Conservation (phyloP, 2,329 filamentous ascomycete species). For the Leptosphaerulina australis region DNA sequence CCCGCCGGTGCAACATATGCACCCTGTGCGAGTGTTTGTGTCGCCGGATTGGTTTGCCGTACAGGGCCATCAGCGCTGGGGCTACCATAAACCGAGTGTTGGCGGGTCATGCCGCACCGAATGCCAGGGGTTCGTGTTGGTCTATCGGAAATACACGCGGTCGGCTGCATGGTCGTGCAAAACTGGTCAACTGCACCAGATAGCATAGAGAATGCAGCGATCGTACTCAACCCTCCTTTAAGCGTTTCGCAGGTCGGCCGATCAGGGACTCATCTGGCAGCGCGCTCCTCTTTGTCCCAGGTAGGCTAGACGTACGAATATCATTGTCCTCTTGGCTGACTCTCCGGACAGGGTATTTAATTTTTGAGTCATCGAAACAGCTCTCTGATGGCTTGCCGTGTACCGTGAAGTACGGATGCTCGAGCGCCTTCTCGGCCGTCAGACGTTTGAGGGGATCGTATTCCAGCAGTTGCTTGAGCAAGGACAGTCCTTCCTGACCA, state of each 20-base stretch:
- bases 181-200: background rate
- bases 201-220: background rate
- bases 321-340: slow-evolving; percentile 97
- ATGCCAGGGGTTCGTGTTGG: background rate
- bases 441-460: slow-evolving; percentile 91
- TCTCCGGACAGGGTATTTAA: slow-evolving; percentile 85
- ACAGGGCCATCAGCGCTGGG: background rate
- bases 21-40: background rate
- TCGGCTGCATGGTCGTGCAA: slow-evolving; percentile 5
- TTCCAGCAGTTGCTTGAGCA: slow-evolving; percentile 82
- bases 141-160: slow-evolving; percentile 3
- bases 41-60: background rate
- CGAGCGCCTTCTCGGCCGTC: slow-evolving; percentile 85
- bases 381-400: slow-evolving; percentile 70
- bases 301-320: slow-evolving; percentile 85
- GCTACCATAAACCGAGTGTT: background rate
- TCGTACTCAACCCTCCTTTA: slow-evolving; percentile 53
- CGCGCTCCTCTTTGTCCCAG: slow-evolving; percentile 88
- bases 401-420: slow-evolving; percentile 83
- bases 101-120: background rate
- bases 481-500: slow-evolving; percentile 74
- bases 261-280: slow-evolving; percentile 80
- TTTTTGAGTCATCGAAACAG: slow-evolving; percentile 88
- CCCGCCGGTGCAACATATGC: background rate
- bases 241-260: slow-evolving; percentile 59